These are phyloP conservation scores for Fusarium devonianum DNA, from an alignment of 2,329 filamentous ascomycete genomes.

Conservation along the genomic window DNA sequence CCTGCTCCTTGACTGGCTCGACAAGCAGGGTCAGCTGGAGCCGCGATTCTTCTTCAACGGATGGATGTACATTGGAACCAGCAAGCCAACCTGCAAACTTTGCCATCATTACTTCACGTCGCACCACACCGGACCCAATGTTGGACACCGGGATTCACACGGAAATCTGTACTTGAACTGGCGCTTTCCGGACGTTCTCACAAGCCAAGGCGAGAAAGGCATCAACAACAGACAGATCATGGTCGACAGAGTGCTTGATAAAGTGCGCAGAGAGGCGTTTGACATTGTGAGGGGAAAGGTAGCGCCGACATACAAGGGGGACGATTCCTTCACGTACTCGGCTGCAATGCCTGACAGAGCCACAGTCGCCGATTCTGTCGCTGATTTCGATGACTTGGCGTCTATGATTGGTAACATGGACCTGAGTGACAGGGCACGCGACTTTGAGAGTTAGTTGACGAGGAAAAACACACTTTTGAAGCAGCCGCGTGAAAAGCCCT, in stretches of 20 bases:
- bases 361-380: not conserved
- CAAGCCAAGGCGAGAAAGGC: not conserved
- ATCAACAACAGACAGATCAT: slow-evolving; percentile 5
- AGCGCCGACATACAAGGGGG: slow-evolving; percentile 8
- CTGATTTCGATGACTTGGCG: slow-evolving; percentile 1
- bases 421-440: slow-evolving; percentile 1
- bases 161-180: slow-evolving; percentile 46
- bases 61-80: slow-evolving; percentile 45
- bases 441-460: no score
- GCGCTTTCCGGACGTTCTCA: slow-evolving; percentile 42
- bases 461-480: no score
- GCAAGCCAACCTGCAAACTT: slow-evolving; percentile 48
- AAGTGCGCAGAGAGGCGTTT: slow-evolving; percentile 19
- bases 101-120: slow-evolving; percentile 43
- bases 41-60: slow-evolving; percentile 38
- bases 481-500: no score
- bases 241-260: slow-evolving; percentile 8
- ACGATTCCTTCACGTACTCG: slow-evolving; percentile 23
- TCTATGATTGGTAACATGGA: slow-evolving; percentile 8
- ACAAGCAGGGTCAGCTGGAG: slow-evolving; percentile 19
- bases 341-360: slow-evolving; percentile 54
- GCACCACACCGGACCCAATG: slow-evolving; percentile 20
- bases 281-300: slow-evolving; percentile 13
- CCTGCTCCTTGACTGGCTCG: slow-evolving; percentile 37
- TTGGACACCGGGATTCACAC: slow-evolving; percentile 41